Base-by-base conservation (phyloP, 2,329 filamentous ascomycete species). In the Neonectria ditissima region DNA sequence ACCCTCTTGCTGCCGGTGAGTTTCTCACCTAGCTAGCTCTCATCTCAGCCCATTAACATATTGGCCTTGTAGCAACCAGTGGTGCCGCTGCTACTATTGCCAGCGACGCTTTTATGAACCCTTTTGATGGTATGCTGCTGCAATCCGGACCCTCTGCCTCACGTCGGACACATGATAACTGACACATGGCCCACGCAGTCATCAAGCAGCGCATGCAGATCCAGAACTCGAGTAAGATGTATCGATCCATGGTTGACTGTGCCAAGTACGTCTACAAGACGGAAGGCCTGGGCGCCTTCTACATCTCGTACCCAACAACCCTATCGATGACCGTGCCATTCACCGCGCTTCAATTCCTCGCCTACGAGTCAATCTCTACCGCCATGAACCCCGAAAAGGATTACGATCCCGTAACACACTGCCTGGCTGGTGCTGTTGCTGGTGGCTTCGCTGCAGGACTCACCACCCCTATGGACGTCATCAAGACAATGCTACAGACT, bases 201-300 rank as follows among this genome's bases (percentile, higher is more conserved):
- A 97, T 99, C 84, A 99, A 99, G 82, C 96, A 99, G 80, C 92
- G 96, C 74, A 99, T 99, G 96, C 96, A 99, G 80, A 92, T 99
- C 63, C 93, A 97, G 78, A 92, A 96, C 75, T 98, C 95, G n/a
- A 89, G 90, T 70, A 88, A 87, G 71, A 89, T 91, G 82, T 97
- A 98, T 82, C 91, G 90, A 73, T 94, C 92, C 22, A 91, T 98
- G 81, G 78, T 86, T 60, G 91, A 97, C 77, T 99, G 96, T 83
- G 95, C 95, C 61, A 89, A 86, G 76, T 91, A 93, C 70, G 91
- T 99, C 65, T 97, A 97, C 82, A 89, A 86, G 74, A 91, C 89
- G 55, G 96, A 99, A 80, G 96, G 96, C 57, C 79, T 98, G 48
- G 87, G 89, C 55, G 95, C 96, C 59, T 99, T 99, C 82, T 99